Conservation (phyloP, 2,329 filamentous ascomycete species). For the Neonectria hederae region DNA sequence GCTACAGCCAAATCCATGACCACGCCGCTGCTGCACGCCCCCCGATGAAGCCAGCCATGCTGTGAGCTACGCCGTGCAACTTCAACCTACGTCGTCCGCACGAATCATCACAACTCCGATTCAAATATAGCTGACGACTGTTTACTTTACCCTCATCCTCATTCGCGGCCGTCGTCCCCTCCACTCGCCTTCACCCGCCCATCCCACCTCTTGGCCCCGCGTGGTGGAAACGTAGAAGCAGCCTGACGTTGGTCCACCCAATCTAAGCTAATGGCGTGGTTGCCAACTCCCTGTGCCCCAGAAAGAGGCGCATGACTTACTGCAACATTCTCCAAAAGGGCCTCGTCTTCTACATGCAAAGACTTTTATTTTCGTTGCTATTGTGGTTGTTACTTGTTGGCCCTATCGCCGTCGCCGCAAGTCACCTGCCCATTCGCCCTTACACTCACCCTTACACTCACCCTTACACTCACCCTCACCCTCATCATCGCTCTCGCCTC, state of each 20-base stretch:
- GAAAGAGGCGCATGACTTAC: constrained; percentile 38
- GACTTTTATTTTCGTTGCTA: no score
- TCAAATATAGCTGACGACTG: constrained; percentile 34
- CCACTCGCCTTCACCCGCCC: constrained; percentile 29
- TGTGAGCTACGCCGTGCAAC: constrained; percentile 31
- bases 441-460: not conserved
- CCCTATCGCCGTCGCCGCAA: constrained; percentile 10
- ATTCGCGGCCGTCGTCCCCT: constrained; percentile 37
- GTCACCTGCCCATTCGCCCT: constrained; percentile 5
- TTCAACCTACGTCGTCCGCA: constrained; percentile 20
- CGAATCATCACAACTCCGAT: constrained; percentile 40
- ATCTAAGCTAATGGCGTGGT: constrained; percentile 41
- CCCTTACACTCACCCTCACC: constrained; percentile 1
- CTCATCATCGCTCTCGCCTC: not conserved
- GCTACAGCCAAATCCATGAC: constrained; percentile 35
- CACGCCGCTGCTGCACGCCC: constrained; percentile 34
- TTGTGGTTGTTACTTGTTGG: constrained; percentile 28
- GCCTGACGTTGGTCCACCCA: constrained; percentile 43
- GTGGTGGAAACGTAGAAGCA: constrained; percentile 36
- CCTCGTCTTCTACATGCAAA: constrained; percentile 34
- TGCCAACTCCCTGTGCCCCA: constrained; percentile 30
- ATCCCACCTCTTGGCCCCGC: constrained; percentile 35
- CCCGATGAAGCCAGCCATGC: constrained; percentile 23
- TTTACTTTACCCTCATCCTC: constrained; percentile 34
- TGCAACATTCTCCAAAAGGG: constrained; percentile 39